Evolutionary conservation across 2,329 filamentous ascomycete species (phyloP).

Genomic region (Cladophialophora chaetospira): DNA sequence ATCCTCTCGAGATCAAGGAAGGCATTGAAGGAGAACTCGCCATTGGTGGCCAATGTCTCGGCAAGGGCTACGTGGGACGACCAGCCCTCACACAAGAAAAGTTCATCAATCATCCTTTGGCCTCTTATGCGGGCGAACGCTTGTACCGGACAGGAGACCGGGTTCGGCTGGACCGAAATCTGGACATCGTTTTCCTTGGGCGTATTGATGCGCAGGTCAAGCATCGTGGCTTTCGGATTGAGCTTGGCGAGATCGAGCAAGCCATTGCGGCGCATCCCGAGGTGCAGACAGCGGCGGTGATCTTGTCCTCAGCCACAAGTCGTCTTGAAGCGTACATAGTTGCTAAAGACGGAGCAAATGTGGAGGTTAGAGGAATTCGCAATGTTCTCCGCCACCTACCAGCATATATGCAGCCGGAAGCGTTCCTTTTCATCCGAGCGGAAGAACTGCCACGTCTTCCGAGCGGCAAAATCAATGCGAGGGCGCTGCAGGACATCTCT

Average conservation of each 20-base stretch:
- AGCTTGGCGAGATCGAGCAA: conserved; percentile 46
- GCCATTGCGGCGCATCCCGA: not conserved
- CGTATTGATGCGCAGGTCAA: conserved; percentile 47
- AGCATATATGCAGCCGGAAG: conserved; percentile 4
- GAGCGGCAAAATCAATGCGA: conserved; percentile 8
- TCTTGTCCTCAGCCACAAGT: conserved; percentile 2
- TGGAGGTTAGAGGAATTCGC: conserved; percentile 2
- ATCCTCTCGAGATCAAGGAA: conserved; percentile 10
- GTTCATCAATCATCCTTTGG: conserved; percentile 43
- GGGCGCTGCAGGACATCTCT: conserved; percentile 2
- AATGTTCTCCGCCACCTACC: conserved; percentile 1
- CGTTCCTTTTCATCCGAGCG: not conserved
- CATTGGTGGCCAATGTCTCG: conserved; percentile 52
- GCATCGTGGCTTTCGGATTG: conserved; percentile 46
- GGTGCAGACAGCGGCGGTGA: conserved; percentile 5
- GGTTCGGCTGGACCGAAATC: conserved; percentile 44
- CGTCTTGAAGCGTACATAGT: conserved; percentile 9
- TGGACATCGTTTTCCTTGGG: conserved; percentile 42
- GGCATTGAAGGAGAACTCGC: conserved; percentile 52
- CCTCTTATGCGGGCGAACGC: conserved; percentile 39
- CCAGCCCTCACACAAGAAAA: conserved; percentile 39
- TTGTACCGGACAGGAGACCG: conserved; percentile 47
- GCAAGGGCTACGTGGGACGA: conserved; percentile 49
- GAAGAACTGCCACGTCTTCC: conserved; percentile 1
- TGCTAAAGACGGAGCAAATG: not conserved